Evolutionary conservation across 768 basidiomycete species (phyloP).

Genomic region (Termitomyces bulborhizus): DNA sequence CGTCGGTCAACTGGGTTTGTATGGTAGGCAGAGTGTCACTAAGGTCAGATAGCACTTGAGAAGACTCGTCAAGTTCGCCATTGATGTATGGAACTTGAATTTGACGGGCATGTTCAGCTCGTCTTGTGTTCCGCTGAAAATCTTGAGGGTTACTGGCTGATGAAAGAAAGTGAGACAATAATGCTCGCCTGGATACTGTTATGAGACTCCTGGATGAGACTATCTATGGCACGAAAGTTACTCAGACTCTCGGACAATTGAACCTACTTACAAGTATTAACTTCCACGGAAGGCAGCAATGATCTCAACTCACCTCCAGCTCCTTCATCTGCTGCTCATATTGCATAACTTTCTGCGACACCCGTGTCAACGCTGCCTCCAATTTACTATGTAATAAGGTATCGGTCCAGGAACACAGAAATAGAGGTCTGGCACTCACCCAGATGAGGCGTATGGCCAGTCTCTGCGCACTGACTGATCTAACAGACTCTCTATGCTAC

Average conservation of each 20-base stretch:
- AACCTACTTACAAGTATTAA: conserved; percentile 31
- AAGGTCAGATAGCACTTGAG: conserved; percentile 51
- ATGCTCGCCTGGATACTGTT: conserved; percentile 50
- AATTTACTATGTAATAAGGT: conserved; percentile 30
- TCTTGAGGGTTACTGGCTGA: neutral
- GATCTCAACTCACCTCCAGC: conserved; percentile 39
- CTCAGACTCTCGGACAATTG: conserved; percentile 65
- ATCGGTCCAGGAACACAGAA: neutral
- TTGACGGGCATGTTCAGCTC: conserved; percentile 52
- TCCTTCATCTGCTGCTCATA: conserved; percentile 57
- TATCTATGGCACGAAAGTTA: conserved; percentile 71
- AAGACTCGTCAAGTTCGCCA: conserved; percentile 54
- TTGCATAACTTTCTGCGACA: conserved; percentile 39
- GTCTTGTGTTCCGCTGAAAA: conserved; percentile 48
- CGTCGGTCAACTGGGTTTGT: conserved; percentile 54
- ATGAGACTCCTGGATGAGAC: conserved; percentile 59
- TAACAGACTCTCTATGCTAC: conserved; percentile 4
- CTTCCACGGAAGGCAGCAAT: neutral
- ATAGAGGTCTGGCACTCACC: conserved; percentile 8
- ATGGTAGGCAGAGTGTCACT: conserved; percentile 55
- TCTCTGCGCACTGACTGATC: conserved; percentile 5
- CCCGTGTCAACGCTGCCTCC: conserved; percentile 39
- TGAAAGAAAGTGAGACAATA: neutral
- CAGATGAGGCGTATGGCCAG: conserved; percentile 17
- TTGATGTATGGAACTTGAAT: conserved; percentile 59